Percentiles rank a stretch among this genome's conserved stretches.
Conservation (phyloP, 2,329 filamentous ascomycete species). For the Penicillium sp. region DNA sequence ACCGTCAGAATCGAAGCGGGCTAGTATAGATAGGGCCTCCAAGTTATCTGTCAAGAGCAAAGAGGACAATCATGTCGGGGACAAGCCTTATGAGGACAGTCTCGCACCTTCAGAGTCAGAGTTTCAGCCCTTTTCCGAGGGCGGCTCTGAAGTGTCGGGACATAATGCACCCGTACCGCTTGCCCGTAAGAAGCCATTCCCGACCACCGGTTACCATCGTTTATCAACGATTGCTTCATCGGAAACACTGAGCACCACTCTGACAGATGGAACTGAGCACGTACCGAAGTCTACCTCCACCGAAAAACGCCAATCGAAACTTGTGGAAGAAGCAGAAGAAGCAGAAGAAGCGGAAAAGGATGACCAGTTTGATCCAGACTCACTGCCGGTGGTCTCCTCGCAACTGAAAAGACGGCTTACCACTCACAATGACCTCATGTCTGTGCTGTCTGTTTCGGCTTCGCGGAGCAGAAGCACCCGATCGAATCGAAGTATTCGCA, state of each 20-base stretch:
- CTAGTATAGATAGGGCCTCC: conserved; percentile 20
- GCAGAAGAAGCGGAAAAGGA: conserved; percentile 34
- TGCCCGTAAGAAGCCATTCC: conserved; percentile 48
- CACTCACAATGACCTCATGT: conserved; percentile 91
- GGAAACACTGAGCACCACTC: conserved; percentile 49
- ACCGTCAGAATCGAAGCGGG: conserved; percentile 18
- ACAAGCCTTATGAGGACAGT: conserved; percentile 26
- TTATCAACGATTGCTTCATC: conserved; percentile 61
- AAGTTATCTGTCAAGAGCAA: conserved; percentile 16
- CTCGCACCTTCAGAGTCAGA: conserved; percentile 30
- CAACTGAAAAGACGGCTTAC: conserved; percentile 73
- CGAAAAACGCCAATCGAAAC: not conserved
- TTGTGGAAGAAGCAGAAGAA: conserved; percentile 21
- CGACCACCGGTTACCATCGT: conserved; percentile 53
- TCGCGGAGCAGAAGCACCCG: conserved; percentile 67
- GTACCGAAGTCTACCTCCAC: not conserved
- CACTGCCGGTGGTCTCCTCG: conserved; percentile 47
- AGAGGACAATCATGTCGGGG: conserved; percentile 15
- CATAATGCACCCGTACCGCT: conserved; percentile 43
- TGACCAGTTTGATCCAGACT: conserved; percentile 48
- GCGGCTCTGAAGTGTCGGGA: conserved; percentile 37
- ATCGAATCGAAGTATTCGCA: conserved; percentile 75
- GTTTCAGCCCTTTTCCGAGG: conserved; percentile 34
- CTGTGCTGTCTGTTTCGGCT: conserved; percentile 71
- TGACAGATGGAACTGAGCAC: conserved; percentile 18